Evolutionary conservation across 2,329 filamentous ascomycete species (phyloP).

Genomic region (Exserohilum turcica): DNA sequence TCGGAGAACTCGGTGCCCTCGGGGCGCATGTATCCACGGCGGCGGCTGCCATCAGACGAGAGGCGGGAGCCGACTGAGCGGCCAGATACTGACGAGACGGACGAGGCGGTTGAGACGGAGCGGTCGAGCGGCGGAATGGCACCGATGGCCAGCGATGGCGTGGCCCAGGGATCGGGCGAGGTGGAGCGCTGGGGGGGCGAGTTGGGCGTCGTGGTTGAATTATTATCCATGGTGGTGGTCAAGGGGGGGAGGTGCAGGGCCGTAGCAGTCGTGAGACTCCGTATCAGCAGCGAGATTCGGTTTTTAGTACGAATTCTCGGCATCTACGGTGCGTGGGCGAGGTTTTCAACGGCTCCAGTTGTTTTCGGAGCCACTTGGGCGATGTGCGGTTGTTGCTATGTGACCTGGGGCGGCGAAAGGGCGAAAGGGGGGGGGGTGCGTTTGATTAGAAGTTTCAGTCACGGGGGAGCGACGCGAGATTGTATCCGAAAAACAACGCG

Average conservation of each 20-base stretch:
- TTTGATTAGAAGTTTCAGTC: conserved; percentile 38
- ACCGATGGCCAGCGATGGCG: conserved; percentile 67
- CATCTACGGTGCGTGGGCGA: conserved; percentile 14
- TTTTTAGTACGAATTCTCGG: conserved; percentile 18
- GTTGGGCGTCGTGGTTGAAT: conserved; percentile 40
- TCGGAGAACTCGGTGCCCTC: conserved; percentile 87
- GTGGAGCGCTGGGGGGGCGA: conserved; percentile 47
- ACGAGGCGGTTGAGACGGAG: conserved; percentile 66
- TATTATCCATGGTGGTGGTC: conserved; percentile 30
- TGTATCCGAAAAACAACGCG: conserved; percentile 34
- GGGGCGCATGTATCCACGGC: conserved; percentile 85
- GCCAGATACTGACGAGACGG: conserved; percentile 60
- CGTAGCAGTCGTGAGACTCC: conserved; percentile 19
- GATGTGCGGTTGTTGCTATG: conserved; percentile 34
- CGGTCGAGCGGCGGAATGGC: conserved; percentile 65
- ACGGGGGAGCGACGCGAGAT: conserved; percentile 28
- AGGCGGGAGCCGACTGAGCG: conserved; percentile 66
- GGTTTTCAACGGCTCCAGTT: conserved; percentile 12
- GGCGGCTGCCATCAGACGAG: conserved; percentile 57
- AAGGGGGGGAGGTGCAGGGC: conserved; percentile 18
- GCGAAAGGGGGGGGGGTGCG: too few species aligned
- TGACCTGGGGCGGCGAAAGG: conserved; percentile 21
- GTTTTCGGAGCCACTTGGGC: conserved; percentile 24
- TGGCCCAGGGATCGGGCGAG: conserved; percentile 69
- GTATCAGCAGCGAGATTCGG: conserved; percentile 19